These are phyloP conservation scores for Thozetella sp. DNA, from an alignment of 495 filamentous ascomycete species.

Conservation along the genomic window DNA sequence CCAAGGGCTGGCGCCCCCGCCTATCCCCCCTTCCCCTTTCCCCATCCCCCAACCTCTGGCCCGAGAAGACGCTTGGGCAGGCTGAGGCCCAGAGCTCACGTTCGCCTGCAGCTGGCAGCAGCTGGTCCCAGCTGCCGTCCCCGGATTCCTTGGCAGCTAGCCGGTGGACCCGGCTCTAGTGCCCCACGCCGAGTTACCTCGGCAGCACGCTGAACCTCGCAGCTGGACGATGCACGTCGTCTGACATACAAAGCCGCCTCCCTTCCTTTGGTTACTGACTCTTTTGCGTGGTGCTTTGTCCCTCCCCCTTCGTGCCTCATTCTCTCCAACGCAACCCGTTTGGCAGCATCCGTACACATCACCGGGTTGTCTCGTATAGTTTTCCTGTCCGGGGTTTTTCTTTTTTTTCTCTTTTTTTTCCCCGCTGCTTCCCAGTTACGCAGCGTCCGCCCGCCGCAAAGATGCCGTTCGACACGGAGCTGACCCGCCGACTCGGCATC, in stretches of 20 bases:
- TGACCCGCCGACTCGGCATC: slow-evolving; percentile 90
- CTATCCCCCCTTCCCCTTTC: not conserved
- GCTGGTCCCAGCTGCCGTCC: not conserved
- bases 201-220: not conserved
- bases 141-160: not conserved
- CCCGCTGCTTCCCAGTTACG: not conserved
- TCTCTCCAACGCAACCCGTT: not conserved
- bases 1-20: too few species aligned
- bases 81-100: not conserved
- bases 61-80: too few species aligned
- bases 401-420: not conserved
- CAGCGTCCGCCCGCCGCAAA: slow-evolving; percentile 8
- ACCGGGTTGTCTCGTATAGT: not conserved
- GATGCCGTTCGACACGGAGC: slow-evolving; percentile 92
- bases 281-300: not conserved
- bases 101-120: not conserved
- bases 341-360: not conserved
- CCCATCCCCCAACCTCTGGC: not conserved
- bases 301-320: not conserved
- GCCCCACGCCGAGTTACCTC: not conserved
- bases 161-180: not conserved
- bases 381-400: not conserved
- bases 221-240: not conserved
- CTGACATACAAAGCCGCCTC: not conserved
- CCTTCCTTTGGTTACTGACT: not conserved